These are phyloP conservation scores for Butyriboletus loyo DNA, from an alignment of 768 basidiomycete genomes.

Conservation along the genomic window DNA sequence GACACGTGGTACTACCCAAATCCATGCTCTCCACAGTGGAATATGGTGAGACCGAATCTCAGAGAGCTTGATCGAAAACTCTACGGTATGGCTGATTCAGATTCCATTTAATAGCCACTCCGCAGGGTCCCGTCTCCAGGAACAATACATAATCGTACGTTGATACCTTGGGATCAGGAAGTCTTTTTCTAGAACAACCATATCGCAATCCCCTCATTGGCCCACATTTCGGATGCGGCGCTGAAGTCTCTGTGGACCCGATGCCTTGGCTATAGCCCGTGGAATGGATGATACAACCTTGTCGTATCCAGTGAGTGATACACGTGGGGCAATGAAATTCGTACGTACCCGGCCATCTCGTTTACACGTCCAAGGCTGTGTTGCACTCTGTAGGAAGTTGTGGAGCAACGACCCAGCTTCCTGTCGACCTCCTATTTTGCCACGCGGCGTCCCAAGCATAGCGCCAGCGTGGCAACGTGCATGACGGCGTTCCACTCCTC, in stretches of 20 bases:
- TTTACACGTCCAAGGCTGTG: neutral
- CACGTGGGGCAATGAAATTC: conserved; percentile 1
- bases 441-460: conserved; percentile 10
- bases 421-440: conserved; percentile 7
- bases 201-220: conserved; percentile 22
- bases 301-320: neutral
- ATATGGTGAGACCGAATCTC: neutral
- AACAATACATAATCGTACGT: conserved; percentile 5
- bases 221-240: conserved; percentile 11
- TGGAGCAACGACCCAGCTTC: neutral
- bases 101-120: conserved; percentile 5
- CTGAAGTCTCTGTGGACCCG: conserved; percentile 1
- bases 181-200: conserved; percentile 11
- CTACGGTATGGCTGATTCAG: neutral
- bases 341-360: neutral
- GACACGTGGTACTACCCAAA: neutral
- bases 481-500: conserved; percentile 14
- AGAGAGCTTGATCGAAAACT: conserved; percentile 5
- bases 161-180: conserved; percentile 1
- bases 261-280: conserved; percentile 1
- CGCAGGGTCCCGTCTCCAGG: conserved; percentile 18
- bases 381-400: neutral
- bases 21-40: neutral
- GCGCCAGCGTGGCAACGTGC: conserved; percentile 5
- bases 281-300: conserved; percentile 3